These are phyloP conservation scores for Xylaria scruposa DNA, from an alignment of 495 filamentous ascomycete species.

Conservation along the genomic window DNA sequence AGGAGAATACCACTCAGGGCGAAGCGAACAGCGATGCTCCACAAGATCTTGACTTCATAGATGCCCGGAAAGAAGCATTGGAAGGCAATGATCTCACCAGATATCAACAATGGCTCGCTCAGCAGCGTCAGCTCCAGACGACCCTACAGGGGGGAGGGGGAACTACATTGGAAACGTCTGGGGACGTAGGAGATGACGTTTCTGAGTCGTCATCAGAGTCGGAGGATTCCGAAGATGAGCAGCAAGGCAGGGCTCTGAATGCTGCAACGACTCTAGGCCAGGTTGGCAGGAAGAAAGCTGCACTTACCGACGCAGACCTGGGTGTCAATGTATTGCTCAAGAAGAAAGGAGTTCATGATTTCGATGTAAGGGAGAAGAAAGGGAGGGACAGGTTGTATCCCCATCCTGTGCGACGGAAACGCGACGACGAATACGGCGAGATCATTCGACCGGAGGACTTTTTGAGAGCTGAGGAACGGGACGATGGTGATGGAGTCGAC, in stretches of 20 bases:
- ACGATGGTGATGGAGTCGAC: constrained; percentile 74
- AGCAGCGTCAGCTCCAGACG: constrained; percentile 77
- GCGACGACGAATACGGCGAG: constrained; percentile 91
- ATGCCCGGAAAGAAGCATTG: constrained; percentile 67
- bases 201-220: constrained; percentile 80
- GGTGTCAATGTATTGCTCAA: constrained; percentile 92
- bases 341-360: constrained; percentile 86
- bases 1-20: constrained; percentile 59
- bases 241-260: constrained; percentile 91
- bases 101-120: constrained; percentile 91
- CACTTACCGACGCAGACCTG: constrained; percentile 81
- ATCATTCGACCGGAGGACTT: constrained; percentile 92
- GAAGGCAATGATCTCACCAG: constrained; percentile 74
- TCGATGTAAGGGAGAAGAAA: constrained; percentile 89
- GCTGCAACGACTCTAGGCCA: constrained; percentile 81
- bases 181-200: constrained; percentile 82
- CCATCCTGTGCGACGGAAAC: constrained; percentile 77
- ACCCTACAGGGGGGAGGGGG: constrained; percentile 72
- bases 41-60: constrained; percentile 62
- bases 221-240: constrained; percentile 87
- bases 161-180: constrained; percentile 68
- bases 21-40: constrained; percentile 68
- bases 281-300: constrained; percentile 80
- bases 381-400: constrained; percentile 94
- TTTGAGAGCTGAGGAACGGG: constrained; percentile 88